Conservation (phyloP, 805 yeast genomes). For the Lachancea sp. region DNA sequence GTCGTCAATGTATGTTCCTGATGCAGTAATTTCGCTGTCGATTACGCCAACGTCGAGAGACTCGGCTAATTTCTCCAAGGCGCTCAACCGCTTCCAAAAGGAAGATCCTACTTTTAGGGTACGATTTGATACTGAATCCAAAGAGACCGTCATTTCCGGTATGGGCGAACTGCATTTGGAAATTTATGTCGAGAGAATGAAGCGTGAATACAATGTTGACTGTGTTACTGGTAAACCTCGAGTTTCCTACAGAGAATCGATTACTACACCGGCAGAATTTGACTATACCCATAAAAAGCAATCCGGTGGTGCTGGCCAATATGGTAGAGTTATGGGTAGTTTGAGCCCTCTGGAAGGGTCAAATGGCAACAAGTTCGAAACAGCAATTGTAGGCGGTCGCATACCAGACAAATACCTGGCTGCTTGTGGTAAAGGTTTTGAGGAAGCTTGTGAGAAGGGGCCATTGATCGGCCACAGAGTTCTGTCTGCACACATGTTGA, state of each 20-base stretch:
- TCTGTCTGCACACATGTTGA: constrained; percentile 84
- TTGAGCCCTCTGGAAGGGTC: constrained; percentile 48
- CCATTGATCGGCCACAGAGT: constrained; percentile 94
- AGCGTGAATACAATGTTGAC: constrained; percentile 92
- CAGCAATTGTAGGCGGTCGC: constrained; percentile 93
- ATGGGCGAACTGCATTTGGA: constrained; percentile 98
- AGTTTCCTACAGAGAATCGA: constrained; percentile 95
- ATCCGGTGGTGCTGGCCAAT: constrained; percentile 99
- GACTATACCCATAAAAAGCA: constrained; percentile 97
- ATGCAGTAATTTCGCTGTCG: constrained; percentile 92
- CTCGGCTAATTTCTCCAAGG: constrained; percentile 86
- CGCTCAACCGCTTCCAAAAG: constrained; percentile 94
- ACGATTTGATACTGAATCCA: constrained; percentile 82
- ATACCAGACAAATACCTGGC: constrained; percentile 89
- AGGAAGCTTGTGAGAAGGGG: constrained; percentile 91
- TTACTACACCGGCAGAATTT: constrained; percentile 63
- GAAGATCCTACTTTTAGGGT: constrained; percentile 99
- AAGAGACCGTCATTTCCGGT: constrained; percentile 84
- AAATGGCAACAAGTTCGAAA: constrained; percentile 63
- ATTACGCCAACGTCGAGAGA: constrained; percentile 86
- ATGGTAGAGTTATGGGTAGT: constrained; percentile 89
- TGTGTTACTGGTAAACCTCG: constrained; percentile 96
- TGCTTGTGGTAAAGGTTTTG: constrained; percentile 94
- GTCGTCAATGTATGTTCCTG: constrained; percentile 98
- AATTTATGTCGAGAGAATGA: constrained; percentile 96